phyloP scores from a whole-genome alignment of 1,284 basidiomycete genomes.

The Ganoderma leucocontextum region DNA sequence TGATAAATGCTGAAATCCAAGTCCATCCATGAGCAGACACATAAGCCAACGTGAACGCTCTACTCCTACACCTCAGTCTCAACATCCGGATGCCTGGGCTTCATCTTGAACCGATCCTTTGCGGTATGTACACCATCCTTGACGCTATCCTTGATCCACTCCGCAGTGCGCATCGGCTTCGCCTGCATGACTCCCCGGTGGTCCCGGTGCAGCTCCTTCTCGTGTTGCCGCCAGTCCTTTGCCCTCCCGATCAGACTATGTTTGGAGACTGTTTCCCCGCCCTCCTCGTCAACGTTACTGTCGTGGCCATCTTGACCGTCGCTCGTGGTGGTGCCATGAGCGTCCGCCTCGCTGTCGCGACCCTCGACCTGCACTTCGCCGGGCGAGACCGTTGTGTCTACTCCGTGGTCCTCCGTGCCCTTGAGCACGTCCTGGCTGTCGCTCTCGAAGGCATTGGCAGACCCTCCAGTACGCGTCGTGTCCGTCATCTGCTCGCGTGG shows the following conservation, averaged over 20 bases:
- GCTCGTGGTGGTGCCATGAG: not conserved
- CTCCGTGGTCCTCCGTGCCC: slow-evolving; percentile 30
- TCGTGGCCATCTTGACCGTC: slow-evolving; percentile 42
- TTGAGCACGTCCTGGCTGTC: slow-evolving; percentile 22
- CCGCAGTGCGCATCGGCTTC: slow-evolving; percentile 56
- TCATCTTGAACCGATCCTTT: slow-evolving; percentile 46
- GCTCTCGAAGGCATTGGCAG: slow-evolving; percentile 21
- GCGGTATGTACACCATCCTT: slow-evolving; percentile 43
- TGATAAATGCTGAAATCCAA: not conserved
- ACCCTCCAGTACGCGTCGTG: slow-evolving; percentile 29
- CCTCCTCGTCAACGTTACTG: slow-evolving; percentile 42
- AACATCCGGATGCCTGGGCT: slow-evolving; percentile 43
- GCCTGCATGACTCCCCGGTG: slow-evolving; percentile 60
- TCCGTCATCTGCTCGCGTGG: slow-evolving; percentile 12
- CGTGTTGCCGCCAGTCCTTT: slow-evolving; percentile 49
- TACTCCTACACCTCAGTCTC: slow-evolving; percentile 44
- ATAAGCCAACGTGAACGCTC: not conserved
- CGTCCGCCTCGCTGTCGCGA: not conserved
- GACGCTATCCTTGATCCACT: slow-evolving; percentile 59
- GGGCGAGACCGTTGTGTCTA: slow-evolving; percentile 41
- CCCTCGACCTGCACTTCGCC: slow-evolving; percentile 51
- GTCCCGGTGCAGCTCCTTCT: slow-evolving; percentile 53
- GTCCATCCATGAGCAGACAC: not conserved
- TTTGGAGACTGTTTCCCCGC: slow-evolving; percentile 38
- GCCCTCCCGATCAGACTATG: slow-evolving; percentile 37